A percentile compares a stretch with the other conserved stretches of the same genome.
Evolutionary conservation across 2,329 filamentous ascomycete species (phyloP).

Genomic region (Paraphaeosphaeria minitans): DNA sequence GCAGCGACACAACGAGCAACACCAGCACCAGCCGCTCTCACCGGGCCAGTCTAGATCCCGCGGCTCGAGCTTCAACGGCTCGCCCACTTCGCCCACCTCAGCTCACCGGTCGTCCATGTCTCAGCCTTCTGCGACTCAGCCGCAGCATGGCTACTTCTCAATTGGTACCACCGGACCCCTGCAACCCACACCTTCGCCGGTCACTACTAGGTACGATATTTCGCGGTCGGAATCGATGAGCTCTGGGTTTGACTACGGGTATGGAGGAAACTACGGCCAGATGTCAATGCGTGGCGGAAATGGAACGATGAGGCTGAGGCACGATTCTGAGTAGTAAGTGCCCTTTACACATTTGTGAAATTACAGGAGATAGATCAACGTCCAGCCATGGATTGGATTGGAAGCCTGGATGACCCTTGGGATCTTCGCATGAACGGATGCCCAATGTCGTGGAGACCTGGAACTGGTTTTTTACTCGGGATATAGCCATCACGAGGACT

Average conservation of each 20-base stretch:
- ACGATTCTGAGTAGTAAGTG: conserved; percentile 16
- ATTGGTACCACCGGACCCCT: conserved; percentile 18
- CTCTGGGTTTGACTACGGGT: not conserved
- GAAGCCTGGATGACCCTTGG: not conserved
- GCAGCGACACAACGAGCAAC: conserved; percentile 16
- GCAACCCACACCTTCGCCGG: conserved; percentile 17
- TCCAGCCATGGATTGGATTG: not conserved
- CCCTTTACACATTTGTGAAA: conserved; percentile 12
- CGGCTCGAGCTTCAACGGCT: conserved; percentile 21
- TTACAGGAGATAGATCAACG: conserved; percentile 8
- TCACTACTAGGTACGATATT: conserved; percentile 21
- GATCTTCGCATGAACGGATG: not conserved
- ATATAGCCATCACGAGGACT: not conserved
- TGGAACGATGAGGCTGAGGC: conserved; percentile 2
- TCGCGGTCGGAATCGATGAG: conserved; percentile 7
- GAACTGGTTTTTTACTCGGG: not conserved
- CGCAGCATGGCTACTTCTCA: conserved; percentile 7
- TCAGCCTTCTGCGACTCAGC: conserved; percentile 23
- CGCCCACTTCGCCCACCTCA: conserved; percentile 12
- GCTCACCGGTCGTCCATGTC: conserved; percentile 21
- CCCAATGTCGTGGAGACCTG: not conserved
- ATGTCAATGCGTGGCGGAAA: not conserved
- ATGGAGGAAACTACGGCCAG: conserved; percentile 6
- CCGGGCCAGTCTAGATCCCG: conserved; percentile 16
- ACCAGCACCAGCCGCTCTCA: conserved; percentile 17